Conservation (phyloP, 129 eudicot genomes). For the Ambrosia trifida region DNA sequence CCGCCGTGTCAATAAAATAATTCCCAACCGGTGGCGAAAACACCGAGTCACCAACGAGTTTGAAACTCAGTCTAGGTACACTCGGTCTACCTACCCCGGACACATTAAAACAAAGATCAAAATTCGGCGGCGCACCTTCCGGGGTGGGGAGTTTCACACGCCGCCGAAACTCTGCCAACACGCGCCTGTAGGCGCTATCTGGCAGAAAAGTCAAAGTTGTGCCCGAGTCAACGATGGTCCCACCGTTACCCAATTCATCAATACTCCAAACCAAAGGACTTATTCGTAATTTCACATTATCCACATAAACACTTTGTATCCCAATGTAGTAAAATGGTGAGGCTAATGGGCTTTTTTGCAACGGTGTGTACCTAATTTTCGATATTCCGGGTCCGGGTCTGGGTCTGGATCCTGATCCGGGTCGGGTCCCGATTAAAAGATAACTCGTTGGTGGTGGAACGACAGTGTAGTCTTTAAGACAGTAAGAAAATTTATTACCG, state of each 20-base stretch:
- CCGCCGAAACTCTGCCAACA: conserved; percentile 48
- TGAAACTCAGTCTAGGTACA: conserved; percentile 65
- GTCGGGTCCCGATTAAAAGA: conserved; percentile 49
- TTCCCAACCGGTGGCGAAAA: conserved; percentile 57
- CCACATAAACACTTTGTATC: conserved; percentile 41
- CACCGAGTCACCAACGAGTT: conserved; percentile 55
- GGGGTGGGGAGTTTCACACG: conserved; percentile 57
- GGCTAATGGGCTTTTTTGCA: conserved; percentile 44
- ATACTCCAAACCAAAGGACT: conserved; percentile 64
- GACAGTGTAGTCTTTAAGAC: conserved; percentile 67
- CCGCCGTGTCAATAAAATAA: conserved; percentile 63
- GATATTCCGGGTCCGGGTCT: conserved; percentile 13
- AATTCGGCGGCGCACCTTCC: conserved; percentile 32
- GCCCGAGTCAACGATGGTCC: conserved; percentile 76
- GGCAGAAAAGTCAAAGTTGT: conserved; percentile 65
- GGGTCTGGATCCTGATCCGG: conserved; percentile 33
- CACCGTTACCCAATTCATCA: conserved; percentile 63
- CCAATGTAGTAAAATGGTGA: conserved; percentile 76
- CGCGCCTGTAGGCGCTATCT: conserved; percentile 47
- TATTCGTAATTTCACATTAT: conserved; percentile 45
- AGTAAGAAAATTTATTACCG: conserved; percentile 69
- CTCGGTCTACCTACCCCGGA: conserved; percentile 38
- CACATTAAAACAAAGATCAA: conserved; percentile 65
- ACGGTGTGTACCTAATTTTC: conserved; percentile 47
- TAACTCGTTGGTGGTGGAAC: conserved; percentile 75